These are phyloP conservation scores for Aspergillus heteromorphus DNA, from an alignment of 495 filamentous ascomycete genomes.

Conservation along the genomic window DNA sequence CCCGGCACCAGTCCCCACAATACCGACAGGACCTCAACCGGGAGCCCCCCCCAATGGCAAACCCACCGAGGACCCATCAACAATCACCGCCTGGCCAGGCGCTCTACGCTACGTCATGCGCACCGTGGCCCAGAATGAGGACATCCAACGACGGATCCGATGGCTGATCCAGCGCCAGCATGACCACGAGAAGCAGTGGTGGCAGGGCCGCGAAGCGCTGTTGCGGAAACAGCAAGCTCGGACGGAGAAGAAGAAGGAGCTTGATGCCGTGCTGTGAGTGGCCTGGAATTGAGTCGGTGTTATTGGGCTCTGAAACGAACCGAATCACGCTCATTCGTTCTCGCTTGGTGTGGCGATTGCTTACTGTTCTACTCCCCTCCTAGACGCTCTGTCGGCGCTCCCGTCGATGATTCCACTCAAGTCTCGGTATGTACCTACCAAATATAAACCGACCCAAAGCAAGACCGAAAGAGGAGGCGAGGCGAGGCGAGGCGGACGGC, in stretches of 20 bases:
- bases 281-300: background rate
- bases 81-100: slow-evolving; percentile 60
- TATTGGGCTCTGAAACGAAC: too few relatives aligned
- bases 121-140: slow-evolving; percentile 48
- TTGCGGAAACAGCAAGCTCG: slow-evolving; percentile 44
- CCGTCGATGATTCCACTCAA: slow-evolving; percentile 28
- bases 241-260: slow-evolving; percentile 45
- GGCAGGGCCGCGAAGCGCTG: slow-evolving; percentile 46
- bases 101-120: slow-evolving; percentile 59
- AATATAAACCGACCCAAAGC: background rate
- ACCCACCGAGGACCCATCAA: slow-evolving; percentile 39
- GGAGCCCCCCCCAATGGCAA: slow-evolving; percentile 5
- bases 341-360: too few relatives aligned
- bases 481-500: background rate
- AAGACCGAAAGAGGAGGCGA: background rate
- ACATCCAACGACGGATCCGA: slow-evolving; percentile 31
- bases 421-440: slow-evolving; percentile 26
- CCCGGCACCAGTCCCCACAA: slow-evolving; percentile 9
- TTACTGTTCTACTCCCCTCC: background rate
- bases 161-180: slow-evolving; percentile 61
- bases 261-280: slow-evolving; percentile 46
- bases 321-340: too few relatives aligned
- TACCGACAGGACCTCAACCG: slow-evolving; percentile 8
- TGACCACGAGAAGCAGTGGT: slow-evolving; percentile 63
- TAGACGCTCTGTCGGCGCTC: slow-evolving; percentile 39